These are phyloP conservation scores for Capsicum rhomboideum DNA, from an alignment of 257 asterid species.

Conservation along the genomic window DNA sequence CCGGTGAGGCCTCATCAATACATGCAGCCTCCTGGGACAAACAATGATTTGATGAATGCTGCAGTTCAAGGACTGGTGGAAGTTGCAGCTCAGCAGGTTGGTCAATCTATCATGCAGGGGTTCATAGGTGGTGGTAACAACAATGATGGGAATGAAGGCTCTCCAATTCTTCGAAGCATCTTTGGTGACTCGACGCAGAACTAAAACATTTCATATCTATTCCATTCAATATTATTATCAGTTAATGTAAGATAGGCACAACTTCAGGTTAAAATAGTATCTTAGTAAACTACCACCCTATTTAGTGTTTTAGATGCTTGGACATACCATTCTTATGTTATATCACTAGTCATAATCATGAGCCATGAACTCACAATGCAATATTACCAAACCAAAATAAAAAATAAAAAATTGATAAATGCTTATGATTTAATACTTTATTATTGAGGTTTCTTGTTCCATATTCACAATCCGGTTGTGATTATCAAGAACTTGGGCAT, in stretches of 20 bases:
- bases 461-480: background rate
- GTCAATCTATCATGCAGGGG: constrained; percentile 27
- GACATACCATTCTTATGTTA: background rate
- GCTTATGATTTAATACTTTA: background rate
- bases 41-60: constrained; percentile 17
- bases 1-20: background rate
- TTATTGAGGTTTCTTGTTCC: background rate
- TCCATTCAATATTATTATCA: background rate
- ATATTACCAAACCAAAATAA: background rate
- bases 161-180: background rate
- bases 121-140: constrained; percentile 9
- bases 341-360: background rate
- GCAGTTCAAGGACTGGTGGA: constrained; percentile 35
- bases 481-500: background rate
- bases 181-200: background rate
- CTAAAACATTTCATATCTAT: background rate
- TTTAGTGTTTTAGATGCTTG: background rate
- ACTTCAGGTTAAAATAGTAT: background rate
- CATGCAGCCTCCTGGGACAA: background rate
- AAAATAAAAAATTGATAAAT: background rate
- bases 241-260: background rate
- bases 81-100: constrained; percentile 37
- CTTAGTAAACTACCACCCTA: background rate
- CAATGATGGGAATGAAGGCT: constrained; percentile 8
- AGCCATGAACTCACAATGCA: background rate